phyloP scores from a whole-genome alignment of 2,329 filamentous ascomycete species.

The Cladorrhinum sp. region DNA sequence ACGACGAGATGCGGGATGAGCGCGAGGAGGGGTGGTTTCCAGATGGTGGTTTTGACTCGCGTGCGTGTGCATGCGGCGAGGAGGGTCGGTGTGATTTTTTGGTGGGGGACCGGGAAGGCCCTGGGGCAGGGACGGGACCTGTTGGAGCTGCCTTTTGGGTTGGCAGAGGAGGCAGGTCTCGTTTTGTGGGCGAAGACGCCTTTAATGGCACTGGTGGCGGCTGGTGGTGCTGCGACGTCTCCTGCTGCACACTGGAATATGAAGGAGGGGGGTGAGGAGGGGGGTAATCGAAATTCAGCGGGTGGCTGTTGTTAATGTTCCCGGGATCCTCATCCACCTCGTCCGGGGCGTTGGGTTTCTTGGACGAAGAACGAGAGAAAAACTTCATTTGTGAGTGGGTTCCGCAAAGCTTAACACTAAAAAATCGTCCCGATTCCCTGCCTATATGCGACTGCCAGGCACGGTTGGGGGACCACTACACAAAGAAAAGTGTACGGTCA shows the following conservation, averaged over 20 bases:
- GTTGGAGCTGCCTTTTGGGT: background rate
- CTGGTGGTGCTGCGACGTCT: conserved; percentile 8
- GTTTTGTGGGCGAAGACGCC: conserved; percentile 30
- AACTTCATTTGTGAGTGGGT: conserved; percentile 47
- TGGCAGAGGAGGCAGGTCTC: background rate
- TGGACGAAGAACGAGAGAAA: conserved; percentile 48
- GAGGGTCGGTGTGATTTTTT: conserved; percentile 37
- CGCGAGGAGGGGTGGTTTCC: conserved; percentile 44
- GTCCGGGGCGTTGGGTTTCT: conserved; percentile 39
- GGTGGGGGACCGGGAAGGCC: conserved; percentile 31
- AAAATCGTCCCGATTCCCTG: conserved; percentile 23
- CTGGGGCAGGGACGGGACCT: conserved; percentile 10
- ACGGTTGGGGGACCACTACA: conserved; percentile 22
- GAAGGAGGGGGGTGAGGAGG: conserved; percentile 10
- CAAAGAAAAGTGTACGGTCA: conserved; percentile 13
- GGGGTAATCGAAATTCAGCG: conserved; percentile 34
- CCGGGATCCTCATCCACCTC: conserved; percentile 34
- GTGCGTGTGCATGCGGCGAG: conserved; percentile 27
- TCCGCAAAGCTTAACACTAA: conserved; percentile 18
- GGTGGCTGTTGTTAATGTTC: conserved; percentile 26
- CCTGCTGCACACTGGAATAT: conserved; percentile 5
- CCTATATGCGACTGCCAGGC: conserved; percentile 19
- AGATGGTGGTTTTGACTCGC: conserved; percentile 40
- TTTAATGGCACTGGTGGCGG: conserved; percentile 15
- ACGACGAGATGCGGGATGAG: conserved; percentile 45